These are phyloP conservation scores for Viola odorata DNA, from an alignment of 345 rosid species.

Conservation along the genomic window DNA sequence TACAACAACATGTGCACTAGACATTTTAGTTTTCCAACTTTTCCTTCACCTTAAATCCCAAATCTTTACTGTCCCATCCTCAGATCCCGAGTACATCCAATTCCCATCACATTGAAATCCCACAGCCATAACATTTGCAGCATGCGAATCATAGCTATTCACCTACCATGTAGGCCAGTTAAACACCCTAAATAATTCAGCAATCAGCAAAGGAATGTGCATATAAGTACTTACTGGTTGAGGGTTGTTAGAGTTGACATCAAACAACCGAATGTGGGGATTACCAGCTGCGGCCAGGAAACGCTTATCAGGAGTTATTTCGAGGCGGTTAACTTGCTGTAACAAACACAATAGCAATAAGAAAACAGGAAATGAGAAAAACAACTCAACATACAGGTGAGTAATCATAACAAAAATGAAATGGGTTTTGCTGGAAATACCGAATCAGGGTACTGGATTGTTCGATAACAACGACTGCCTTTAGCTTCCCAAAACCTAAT, in stretches of 20 bases:
- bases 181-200: too few relatives aligned
- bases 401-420: not conserved
- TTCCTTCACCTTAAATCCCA: slow-evolving; percentile 84
- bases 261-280: slow-evolving; percentile 88
- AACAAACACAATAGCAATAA: not conserved
- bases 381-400: not conserved
- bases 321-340: slow-evolving; percentile 94
- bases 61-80: slow-evolving; percentile 92
- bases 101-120: slow-evolving; percentile 97
- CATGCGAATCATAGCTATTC: slow-evolving; percentile 88
- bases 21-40: not conserved
- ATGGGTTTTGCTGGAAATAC: slow-evolving; percentile 26
- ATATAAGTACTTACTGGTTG: slow-evolving; percentile 48
- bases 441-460: slow-evolving; percentile 87
- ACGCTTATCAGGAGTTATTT: slow-evolving; percentile 85
- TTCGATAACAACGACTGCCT: slow-evolving; percentile 93
- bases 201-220: too few relatives aligned
- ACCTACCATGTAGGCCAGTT: slow-evolving; percentile 36
- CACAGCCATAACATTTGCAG: slow-evolving; percentile 93
- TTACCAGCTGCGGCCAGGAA: slow-evolving; percentile 88
- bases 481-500: slow-evolving; percentile 95
- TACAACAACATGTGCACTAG: not conserved
- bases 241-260: slow-evolving; percentile 64
- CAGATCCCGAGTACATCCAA: slow-evolving; percentile 99
- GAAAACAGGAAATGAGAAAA: not conserved